Evolutionary conservation across 176 grass and related monocot species (phyloP).

Genomic region (Guadua angustifolia): DNA sequence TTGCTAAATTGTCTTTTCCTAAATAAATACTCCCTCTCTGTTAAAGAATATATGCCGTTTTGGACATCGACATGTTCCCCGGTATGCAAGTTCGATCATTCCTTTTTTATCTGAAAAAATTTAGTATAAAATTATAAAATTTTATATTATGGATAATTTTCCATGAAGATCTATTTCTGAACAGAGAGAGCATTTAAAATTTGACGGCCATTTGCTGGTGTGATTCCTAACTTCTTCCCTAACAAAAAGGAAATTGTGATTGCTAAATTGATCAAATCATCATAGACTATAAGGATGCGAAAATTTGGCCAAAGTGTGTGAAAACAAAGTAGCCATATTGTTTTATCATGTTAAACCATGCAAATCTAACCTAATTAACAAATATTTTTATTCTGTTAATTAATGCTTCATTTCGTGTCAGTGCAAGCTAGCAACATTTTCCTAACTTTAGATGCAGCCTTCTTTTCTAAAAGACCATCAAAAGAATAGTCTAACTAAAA

Average conservation of each 20-base stretch:
- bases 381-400: background rate
- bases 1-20: background rate
- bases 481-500: conserved; percentile 22
- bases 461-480: background rate
- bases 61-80: background rate
- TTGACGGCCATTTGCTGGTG: background rate
- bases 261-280: background rate
- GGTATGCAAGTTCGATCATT: background rate
- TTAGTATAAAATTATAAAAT: background rate
- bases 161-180: background rate
- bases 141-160: background rate
- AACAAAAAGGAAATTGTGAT: background rate
- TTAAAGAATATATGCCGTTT: background rate
- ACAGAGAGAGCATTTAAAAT: background rate
- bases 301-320: background rate
- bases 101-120: background rate
- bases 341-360: background rate
- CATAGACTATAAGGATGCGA: background rate
- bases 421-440: conserved; percentile 8
- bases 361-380: background rate
- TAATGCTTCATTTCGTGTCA: background rate
- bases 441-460: background rate
- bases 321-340: background rate
- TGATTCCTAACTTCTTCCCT: background rate
- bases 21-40: background rate